Conservation (phyloP, 495 filamentous ascomycete species). For the Parathielavia hyrcaniae region DNA sequence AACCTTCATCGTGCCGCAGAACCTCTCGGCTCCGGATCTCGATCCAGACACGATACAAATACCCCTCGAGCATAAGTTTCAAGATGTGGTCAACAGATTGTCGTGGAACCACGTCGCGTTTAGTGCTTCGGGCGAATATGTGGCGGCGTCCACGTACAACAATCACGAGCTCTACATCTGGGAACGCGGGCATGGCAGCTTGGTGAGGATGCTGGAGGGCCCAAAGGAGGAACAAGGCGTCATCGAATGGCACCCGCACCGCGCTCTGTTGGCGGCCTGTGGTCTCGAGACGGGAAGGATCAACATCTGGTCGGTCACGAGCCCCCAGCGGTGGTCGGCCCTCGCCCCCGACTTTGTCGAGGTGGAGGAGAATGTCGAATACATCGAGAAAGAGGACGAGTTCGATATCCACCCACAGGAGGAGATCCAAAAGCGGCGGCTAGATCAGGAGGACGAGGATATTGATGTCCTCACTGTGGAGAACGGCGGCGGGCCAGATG, state of each 20-base stretch:
- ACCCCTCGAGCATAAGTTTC: conserved; percentile 94
- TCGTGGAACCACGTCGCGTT: conserved; percentile 96
- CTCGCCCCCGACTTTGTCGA: conserved; percentile 95
- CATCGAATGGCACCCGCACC: conserved; percentile 92
- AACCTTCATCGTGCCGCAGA: conserved; percentile 62
- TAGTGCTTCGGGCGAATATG: conserved; percentile 84
- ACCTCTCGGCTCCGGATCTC: conserved; percentile 48
- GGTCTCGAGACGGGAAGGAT: conserved; percentile 84
- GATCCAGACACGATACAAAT: conserved; percentile 69
- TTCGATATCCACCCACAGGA: conserved; percentile 96
- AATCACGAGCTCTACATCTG: conserved; percentile 98
- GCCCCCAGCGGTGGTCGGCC: conserved; percentile 92
- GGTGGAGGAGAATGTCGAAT: conserved; percentile 97
- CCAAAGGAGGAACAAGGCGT: conserved; percentile 90
- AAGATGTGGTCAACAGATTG: conserved; percentile 90
- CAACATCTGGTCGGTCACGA: conserved; percentile 88
- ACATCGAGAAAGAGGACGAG: conserved; percentile 90
- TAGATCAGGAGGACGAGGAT: conserved; percentile 79
- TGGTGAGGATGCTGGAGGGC: conserved; percentile 93
- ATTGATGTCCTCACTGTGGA: conserved; percentile 81
- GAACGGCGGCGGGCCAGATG: conserved; percentile 51
- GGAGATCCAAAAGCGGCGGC: conserved; percentile 82
- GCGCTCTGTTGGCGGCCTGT: conserved; percentile 82
- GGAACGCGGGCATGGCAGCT: conserved; percentile 87
- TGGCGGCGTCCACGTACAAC: conserved; percentile 89